A percentile compares a stretch with the other conserved stretches of the same genome.
phyloP scores from a whole-genome alignment of 129 eudicot species.

The Flaveria linearis region DNA sequence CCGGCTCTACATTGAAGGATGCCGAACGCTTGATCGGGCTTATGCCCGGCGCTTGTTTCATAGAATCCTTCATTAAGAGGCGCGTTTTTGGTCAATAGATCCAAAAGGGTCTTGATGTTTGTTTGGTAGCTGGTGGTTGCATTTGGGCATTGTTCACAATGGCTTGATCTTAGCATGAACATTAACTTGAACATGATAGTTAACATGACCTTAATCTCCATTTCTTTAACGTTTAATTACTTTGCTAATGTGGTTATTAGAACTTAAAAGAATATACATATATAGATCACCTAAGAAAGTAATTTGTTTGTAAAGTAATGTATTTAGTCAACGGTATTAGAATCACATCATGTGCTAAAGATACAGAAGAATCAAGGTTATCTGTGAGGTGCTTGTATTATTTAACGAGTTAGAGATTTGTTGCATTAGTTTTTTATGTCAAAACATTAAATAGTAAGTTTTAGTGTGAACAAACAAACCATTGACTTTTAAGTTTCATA shows the following conservation, averaged over 20 bases:
- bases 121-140: slow-evolving; percentile 2
- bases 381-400: no score
- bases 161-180: slow-evolving; percentile 15
- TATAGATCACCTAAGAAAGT: neutral
- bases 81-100: slow-evolving; percentile 17
- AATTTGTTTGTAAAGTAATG: neutral
- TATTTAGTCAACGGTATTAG: neutral
- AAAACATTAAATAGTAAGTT: no score
- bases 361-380: neutral
- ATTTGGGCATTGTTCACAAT: slow-evolving; percentile 16
- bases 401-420: no score
- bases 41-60: slow-evolving; percentile 19
- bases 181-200: neutral
- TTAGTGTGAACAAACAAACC: no score
- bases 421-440: no score
- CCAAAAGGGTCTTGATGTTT: slow-evolving; percentile 15
- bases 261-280: no score
- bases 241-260: neutral
- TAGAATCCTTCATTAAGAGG: slow-evolving; percentile 21
- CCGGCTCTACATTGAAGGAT: slow-evolving; percentile 25
- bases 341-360: slow-evolving; percentile 2
- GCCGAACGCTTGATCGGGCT: slow-evolving; percentile 23
- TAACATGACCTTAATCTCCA: slow-evolving; percentile 12
- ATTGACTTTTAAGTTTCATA: no score
- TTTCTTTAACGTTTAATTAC: neutral